phyloP scores from a whole-genome alignment of 1,139 yeast species.

The Saccharomyces hybrid region DNA sequence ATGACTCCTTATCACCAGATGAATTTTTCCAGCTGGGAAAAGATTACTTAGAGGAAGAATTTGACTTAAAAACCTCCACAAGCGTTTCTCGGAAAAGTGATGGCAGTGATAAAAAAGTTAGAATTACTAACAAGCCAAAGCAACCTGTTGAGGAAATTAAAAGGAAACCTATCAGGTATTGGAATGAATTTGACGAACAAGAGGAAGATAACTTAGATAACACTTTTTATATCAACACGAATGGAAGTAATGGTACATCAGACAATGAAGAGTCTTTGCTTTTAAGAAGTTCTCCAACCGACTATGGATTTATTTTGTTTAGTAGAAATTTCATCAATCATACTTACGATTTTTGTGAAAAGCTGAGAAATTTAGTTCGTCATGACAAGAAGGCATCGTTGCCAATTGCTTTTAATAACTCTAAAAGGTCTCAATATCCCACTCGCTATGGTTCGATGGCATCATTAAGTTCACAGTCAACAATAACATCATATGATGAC shows the following conservation, averaged over 20 bases:
- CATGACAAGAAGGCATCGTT: neutral
- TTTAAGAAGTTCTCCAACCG: slow-evolving; percentile 2
- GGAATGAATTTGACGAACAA: slow-evolving; percentile 70
- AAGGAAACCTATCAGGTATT: slow-evolving; percentile 39
- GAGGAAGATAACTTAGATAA: slow-evolving; percentile 38
- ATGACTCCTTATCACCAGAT: slow-evolving; percentile 11
- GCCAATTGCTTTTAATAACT: neutral
- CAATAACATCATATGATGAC: slow-evolving; percentile 17
- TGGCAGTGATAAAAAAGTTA: neutral
- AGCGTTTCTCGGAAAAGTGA: neutral
- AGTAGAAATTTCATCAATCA: slow-evolving; percentile 21
- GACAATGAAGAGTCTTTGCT: slow-evolving; percentile 9
- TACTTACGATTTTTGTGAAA: slow-evolving; percentile 15
- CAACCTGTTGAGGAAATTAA: neutral
- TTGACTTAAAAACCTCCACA: neutral
- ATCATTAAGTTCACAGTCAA: slow-evolving; percentile 5
- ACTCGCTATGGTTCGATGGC: slow-evolving; percentile 3
- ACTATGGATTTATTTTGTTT: slow-evolving; percentile 23
- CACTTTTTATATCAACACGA: slow-evolving; percentile 21
- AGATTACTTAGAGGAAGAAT: neutral
- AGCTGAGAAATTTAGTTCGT: slow-evolving; percentile 11
- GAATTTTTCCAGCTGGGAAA: slow-evolving; percentile 22
- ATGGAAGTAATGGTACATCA: slow-evolving; percentile 2
- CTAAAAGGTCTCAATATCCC: neutral
- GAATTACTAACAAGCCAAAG: neutral